Evolutionary conservation across 768 basidiomycete genomes (phyloP).

Genomic region (Tylopilus vinaceipallidus): DNA sequence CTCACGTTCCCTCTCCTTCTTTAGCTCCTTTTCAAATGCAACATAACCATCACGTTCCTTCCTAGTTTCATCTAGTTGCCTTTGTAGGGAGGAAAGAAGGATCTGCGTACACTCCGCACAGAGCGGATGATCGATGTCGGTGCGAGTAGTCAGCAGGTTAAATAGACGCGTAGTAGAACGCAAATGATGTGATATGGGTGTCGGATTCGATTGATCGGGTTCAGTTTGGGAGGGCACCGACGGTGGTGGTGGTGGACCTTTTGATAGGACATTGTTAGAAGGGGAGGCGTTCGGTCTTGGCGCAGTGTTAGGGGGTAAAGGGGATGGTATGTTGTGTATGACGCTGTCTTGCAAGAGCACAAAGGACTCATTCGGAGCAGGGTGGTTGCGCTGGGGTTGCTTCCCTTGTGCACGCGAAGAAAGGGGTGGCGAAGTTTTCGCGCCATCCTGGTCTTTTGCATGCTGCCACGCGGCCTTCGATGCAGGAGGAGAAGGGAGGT

Average conservation of each 20-base stretch:
- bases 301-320: slow-evolving; percentile 40
- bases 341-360: slow-evolving; percentile 86
- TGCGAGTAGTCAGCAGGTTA: slow-evolving; percentile 71
- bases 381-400: slow-evolving; percentile 51
- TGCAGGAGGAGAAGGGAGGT: slow-evolving; percentile 46
- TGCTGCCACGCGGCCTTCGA: slow-evolving; percentile 65
- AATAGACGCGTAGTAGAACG: slow-evolving; percentile 73
- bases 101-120: slow-evolving; percentile 93
- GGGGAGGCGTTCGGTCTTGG: slow-evolving; percentile 43
- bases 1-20: slow-evolving; percentile 77
- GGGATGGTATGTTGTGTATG: slow-evolving; percentile 64
- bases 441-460: slow-evolving; percentile 41
- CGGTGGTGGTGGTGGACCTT: slow-evolving; percentile 24
- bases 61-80: slow-evolving; percentile 85
- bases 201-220: slow-evolving; percentile 57
- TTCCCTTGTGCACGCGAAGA: slow-evolving; percentile 61
- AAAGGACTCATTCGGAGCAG: slow-evolving; percentile 82
- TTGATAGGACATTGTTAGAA: slow-evolving; percentile 31
- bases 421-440: slow-evolving; percentile 36
- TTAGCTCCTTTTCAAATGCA: slow-evolving; percentile 85
- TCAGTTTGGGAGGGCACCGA: slow-evolving; percentile 40
- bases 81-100: slow-evolving; percentile 69
- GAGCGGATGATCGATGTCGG: slow-evolving; percentile 88
- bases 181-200: slow-evolving; percentile 75
- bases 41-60: slow-evolving; percentile 92